These are phyloP conservation scores for Trypanosoma scelopori DNA, from an alignment of 208 protist genomes.

Conservation along the genomic window DNA sequence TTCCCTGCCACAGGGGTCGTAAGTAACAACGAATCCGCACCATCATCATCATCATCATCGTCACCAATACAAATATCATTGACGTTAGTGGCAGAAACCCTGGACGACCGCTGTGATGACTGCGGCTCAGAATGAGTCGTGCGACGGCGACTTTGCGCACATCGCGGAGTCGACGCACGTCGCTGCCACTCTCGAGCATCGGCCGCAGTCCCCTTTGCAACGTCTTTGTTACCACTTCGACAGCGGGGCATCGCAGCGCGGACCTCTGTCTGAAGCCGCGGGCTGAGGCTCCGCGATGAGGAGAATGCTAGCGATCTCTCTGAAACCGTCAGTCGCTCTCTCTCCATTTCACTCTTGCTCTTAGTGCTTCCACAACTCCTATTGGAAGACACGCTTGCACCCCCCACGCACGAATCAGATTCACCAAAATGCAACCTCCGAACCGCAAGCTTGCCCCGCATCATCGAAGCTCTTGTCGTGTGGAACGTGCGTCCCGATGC, in stretches of 20 bases:
- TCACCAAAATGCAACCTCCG: not conserved
- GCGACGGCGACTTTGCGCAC: not conserved
- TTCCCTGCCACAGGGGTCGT: not conserved
- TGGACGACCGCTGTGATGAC: not conserved
- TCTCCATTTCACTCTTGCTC: not conserved
- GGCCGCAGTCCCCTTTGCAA: not conserved
- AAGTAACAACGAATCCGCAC: too few species aligned
- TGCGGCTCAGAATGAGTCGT: not conserved
- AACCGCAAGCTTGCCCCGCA: conserved; percentile 4
- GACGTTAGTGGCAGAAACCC: not conserved
- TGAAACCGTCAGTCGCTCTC: not conserved
- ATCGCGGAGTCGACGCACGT: too few species aligned
- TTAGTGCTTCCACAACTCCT: not conserved
- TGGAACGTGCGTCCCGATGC: conserved; percentile 6
- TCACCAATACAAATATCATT: too few species aligned
- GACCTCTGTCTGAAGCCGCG: conserved; percentile 10
- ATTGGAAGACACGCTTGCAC: not conserved
- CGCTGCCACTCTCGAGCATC: not conserved
- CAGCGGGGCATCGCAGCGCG: conserved; percentile 4
- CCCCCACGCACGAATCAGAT: too few species aligned
- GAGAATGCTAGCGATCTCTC: not conserved
- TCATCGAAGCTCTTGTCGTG: conserved; percentile 14
- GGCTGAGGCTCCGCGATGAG: not conserved
- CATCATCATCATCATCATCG: not conserved
- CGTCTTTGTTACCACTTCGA: not conserved